Base-by-base conservation (phyloP, 768 basidiomycete species). In the Ephemerocybe angulata region DNA sequence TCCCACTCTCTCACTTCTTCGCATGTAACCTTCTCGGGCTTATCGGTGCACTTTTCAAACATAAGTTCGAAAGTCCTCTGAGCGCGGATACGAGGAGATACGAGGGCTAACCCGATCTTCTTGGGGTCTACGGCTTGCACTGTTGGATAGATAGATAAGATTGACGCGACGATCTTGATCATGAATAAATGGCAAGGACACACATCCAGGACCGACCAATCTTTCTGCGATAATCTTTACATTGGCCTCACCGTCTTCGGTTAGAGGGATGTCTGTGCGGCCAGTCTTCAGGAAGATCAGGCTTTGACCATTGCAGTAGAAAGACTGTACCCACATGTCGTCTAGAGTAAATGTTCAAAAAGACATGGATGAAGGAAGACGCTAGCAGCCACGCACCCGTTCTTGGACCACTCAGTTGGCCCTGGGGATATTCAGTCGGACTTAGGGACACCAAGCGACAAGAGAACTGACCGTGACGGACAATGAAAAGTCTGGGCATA, bases 331-430 rank as follows among this genome's bases (percentile, higher is more conserved):
- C 15, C 65, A 86, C 87, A 67, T 87, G 86, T 58, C 87, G 81
- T 62, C 86, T 87, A 58, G 40, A 50, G 31, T 37, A 29, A 17
- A 28, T 28, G 11, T 40, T 46, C 27, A 30, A n/a, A 22, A 29
- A 7, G 11, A 4, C 3, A 48, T 29, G 12, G 49, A 25, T 19
- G 29, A 35, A 25, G 11, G 30, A 24, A 8, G 21, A 31, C 24
- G 38, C 3, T 19, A 52, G 21, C 27, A 27, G 19, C 4, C 21
- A 70, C 82, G 67, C 54, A 86, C 83, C 93, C 93, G 62, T 88
- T 93, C 41, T 87, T 63, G 17, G 90, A 91, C 93, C 94, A 98
- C 67, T 95, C 94, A 1, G 95, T 98, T 75, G 97, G 89, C 29
- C 93, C 90, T 92, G 51, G 19, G 12, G 13, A 52, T 38, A 31